Conservation (phyloP, 495 filamentous ascomycete species). For the Penicillium roqueforti region DNA sequence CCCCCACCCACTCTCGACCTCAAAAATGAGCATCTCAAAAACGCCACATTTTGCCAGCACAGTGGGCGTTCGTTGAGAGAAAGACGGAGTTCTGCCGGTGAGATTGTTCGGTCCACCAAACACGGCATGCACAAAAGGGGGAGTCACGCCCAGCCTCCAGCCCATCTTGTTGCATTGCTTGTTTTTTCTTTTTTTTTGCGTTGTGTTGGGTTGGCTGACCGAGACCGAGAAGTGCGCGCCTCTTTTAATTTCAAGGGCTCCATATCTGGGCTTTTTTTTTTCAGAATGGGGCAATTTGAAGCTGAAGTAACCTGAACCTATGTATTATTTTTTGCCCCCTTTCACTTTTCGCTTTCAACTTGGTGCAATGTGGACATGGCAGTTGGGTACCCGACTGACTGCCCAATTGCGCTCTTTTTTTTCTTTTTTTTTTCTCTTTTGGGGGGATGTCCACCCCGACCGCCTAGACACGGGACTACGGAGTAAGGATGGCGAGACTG, state of each 20-base stretch:
- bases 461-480: neutral
- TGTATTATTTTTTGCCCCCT: neutral
- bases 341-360: too few species aligned
- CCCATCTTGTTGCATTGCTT: constrained; percentile 11
- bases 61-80: neutral
- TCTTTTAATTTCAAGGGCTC: constrained; percentile 15
- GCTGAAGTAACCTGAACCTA: neutral
- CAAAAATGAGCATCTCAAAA: constrained; percentile 2
- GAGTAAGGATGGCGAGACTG: too few species aligned
- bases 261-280: constrained; percentile 6
- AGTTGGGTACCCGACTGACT: constrained; percentile 9
- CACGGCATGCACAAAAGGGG: constrained; percentile 23
- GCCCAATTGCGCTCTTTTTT: neutral
- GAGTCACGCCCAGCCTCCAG: constrained; percentile 9
- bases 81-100: constrained; percentile 14
- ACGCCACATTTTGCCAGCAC: constrained; percentile 8
- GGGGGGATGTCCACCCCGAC: neutral
- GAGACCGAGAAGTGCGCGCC: neutral
- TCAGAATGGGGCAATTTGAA: neutral
- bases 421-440: neutral
- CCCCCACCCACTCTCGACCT: neutral
- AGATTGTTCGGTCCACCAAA: constrained; percentile 21
- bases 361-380: neutral
- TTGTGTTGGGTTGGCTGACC: neutral
- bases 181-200: constrained; percentile 9